Base-by-base conservation (phyloP, 306 rosid species). In the Medicago ruthenica region DNA sequence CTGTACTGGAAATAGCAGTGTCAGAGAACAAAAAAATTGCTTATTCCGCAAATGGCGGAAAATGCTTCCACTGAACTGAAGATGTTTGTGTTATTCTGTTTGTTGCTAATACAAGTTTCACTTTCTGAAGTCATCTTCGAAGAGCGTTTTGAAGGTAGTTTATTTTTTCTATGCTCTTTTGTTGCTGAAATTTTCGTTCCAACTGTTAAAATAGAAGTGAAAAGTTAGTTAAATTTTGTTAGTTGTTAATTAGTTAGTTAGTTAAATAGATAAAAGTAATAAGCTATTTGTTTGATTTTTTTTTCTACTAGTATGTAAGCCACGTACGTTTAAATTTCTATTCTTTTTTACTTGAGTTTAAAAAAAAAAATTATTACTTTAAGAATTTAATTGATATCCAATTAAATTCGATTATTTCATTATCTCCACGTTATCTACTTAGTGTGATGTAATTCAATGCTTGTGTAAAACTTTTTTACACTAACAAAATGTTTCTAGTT, bases 101-200 rank as follows among this genome's bases (percentile, higher is more conserved):
- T 83, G 7, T 17, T 75, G 1, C 73, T 84, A 1, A 18, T 83
- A 21, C 90, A 24, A 67, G 74, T 80, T 37, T 79, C 90, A 0
- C 48, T 76, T 70, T 80, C 96, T 7, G 97, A 95, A 75, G 84
- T 92, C 81, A 74, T 92, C 58, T 95, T 95, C 71, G 98, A 95
- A 79, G 98, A 95, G 53, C 85, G 96, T 50, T 95, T 92, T 7
- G 90, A 92, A 14, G 97, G 97, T 95, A 17, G 9, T 40, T 22
- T 45, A 7, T 67, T 65, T 22, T 37, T 27, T 63, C 54, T 44
- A 40, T 14, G 6, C 42, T 55, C 27, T 80, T 60, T 61, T 61
- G 3, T 11, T 63, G 58, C 24, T 64, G 44, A n/a, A 8, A 24
- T 17, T 10, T 47, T 31, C 6, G 9, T n/a, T 71, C 3, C 47